phyloP scores from a whole-genome alignment of 208 protist species.

The Herpetomonas samuelpessoai region DNA sequence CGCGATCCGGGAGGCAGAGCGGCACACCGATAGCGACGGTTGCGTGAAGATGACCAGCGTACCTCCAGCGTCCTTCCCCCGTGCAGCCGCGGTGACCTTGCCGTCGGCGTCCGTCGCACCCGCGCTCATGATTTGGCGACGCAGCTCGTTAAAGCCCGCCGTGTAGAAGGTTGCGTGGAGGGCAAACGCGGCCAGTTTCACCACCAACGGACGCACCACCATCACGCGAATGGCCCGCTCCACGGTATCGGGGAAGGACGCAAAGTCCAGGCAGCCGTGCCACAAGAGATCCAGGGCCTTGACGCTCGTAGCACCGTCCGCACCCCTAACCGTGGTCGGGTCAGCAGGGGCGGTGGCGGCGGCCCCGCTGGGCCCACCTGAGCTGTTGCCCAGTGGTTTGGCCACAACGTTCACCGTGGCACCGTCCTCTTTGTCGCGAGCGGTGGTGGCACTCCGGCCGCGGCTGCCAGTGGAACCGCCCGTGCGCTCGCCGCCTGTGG shows the following conservation, averaged over 20 bases:
- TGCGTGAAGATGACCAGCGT: neutral
- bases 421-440: neutral
- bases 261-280: neutral
- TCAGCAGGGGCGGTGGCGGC: neutral
- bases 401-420: too few species aligned
- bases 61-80: constrained; percentile 13
- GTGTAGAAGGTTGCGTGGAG: constrained; percentile 8
- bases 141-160: constrained; percentile 1
- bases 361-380: neutral
- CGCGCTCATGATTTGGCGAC: constrained; percentile 1
- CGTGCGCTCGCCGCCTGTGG: neutral
- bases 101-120: neutral
- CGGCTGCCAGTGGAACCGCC: neutral
- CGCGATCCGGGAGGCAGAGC: constrained; percentile 3
- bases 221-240: neutral
- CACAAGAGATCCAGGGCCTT: neutral
- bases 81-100: neutral
- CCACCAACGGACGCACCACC: neutral
- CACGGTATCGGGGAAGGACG: neutral
- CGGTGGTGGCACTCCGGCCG: neutral
- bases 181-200: constrained; percentile 2
- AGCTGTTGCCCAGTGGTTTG: too few species aligned
- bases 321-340: neutral
- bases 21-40: neutral
- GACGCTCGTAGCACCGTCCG: neutral